Conservation (phyloP, 306 rosid genomes). For the Glycine tomentella region DNA sequence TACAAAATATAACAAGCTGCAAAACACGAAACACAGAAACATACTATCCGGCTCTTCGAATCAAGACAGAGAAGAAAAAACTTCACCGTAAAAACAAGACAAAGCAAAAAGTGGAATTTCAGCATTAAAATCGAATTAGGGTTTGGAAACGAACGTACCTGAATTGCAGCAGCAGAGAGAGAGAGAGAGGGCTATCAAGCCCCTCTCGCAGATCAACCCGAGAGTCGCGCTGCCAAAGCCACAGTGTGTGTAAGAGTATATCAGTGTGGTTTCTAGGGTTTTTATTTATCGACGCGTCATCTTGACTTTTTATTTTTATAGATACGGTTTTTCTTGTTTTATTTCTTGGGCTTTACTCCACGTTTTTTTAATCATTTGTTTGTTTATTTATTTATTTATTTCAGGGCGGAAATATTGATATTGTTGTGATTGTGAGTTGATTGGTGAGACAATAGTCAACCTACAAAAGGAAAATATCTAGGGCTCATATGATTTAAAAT, state of each 20-base stretch:
- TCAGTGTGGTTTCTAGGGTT: conserved; percentile 47
- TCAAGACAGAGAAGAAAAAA: not conserved
- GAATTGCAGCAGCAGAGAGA: not conserved
- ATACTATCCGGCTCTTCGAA: not conserved
- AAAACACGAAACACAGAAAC: not conserved
- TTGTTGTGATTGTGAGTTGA: no score
- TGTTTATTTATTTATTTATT: no score
- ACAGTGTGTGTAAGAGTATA: not conserved
- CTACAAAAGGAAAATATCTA: not conserved
- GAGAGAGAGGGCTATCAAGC: conserved; percentile 52
- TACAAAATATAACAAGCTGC: not conserved
- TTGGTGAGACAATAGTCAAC: no score
- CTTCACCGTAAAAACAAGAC: not conserved
- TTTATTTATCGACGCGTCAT: conserved; percentile 29
- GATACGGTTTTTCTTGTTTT: not conserved
- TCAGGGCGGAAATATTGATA: no score
- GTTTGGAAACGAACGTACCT: conserved; percentile 43
- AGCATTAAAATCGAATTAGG: not conserved
- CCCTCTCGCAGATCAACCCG: conserved; percentile 46
- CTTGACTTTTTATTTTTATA: not conserved
- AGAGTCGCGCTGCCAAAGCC: not conserved
- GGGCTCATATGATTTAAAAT: no score
- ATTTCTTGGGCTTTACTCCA: not conserved
- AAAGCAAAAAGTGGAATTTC: not conserved
- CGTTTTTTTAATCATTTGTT: no score